Conservation (phyloP, 768 basidiomycete species). For the Rhodotorula kratochvilovae region DNA sequence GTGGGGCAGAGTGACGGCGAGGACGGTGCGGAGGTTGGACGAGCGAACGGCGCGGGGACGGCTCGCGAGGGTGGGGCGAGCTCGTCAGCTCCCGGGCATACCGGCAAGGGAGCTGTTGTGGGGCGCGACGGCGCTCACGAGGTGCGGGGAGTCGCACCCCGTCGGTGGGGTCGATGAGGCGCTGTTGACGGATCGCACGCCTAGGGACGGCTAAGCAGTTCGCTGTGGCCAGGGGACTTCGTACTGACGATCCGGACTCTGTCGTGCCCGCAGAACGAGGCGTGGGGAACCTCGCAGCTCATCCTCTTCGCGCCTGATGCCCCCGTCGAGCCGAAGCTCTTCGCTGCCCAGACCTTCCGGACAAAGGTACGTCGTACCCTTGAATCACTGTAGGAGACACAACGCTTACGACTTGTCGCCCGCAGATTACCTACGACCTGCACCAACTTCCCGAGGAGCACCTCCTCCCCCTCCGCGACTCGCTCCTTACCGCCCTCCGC, state of each 20-base stretch:
- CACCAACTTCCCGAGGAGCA: constrained; percentile 72
- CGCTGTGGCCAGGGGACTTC: not conserved
- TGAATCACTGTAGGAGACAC: constrained; percentile 27
- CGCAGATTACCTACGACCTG: constrained; percentile 89
- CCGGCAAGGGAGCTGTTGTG: too few relatives aligned
- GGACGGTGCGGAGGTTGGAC: too few relatives aligned
- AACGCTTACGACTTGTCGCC: constrained; percentile 33
- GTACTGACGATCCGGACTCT: not conserved
- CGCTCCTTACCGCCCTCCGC: constrained; percentile 70
- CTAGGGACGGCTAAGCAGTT: not conserved
- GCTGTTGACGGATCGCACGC: not conserved
- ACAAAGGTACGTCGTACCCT: constrained; percentile 64
- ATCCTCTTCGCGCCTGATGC: constrained; percentile 76
- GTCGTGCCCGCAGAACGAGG: constrained; percentile 65
- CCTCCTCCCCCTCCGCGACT: constrained; percentile 75
- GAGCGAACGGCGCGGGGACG: too few relatives aligned
- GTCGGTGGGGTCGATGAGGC: too few relatives aligned
- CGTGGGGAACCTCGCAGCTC: constrained; percentile 91
- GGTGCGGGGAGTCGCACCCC: too few relatives aligned
- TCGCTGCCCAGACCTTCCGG: constrained; percentile 94
- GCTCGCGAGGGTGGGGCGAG: too few relatives aligned
- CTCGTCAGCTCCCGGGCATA: too few relatives aligned
- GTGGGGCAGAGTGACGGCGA: too few relatives aligned
- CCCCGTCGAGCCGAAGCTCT: constrained; percentile 74
- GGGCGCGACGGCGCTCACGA: too few relatives aligned